These are phyloP conservation scores for Phaeosphaeriaceae sp. DNA, from an alignment of 2,329 filamentous ascomycete species.

Conservation along the genomic window DNA sequence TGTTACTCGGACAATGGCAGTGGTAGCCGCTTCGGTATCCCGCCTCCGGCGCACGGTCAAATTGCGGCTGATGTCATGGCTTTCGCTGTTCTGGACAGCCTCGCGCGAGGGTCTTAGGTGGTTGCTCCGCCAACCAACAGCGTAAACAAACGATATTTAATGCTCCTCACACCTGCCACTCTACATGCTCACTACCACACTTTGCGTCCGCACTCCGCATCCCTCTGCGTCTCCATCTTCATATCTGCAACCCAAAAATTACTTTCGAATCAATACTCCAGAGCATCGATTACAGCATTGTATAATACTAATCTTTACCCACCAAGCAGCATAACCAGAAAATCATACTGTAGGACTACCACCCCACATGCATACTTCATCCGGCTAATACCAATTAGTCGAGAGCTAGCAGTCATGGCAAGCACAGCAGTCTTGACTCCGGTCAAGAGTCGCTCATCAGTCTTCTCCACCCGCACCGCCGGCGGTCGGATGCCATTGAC, in stretches of 20 bases:
- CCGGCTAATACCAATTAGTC: constrained; percentile 33
- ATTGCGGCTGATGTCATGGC: constrained; percentile 39
- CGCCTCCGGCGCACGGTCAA: constrained; percentile 16
- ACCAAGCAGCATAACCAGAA: constrained; percentile 33
- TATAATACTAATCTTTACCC: constrained; percentile 48
- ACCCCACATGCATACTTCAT: constrained; percentile 5
- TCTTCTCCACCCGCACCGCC: constrained; percentile 91
- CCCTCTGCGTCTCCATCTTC: constrained; percentile 24
- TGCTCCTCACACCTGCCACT: constrained; percentile 28
- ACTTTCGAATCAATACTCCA: constrained; percentile 47
- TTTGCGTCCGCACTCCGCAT: constrained; percentile 14
- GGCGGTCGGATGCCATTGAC: constrained; percentile 95
- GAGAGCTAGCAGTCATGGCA: constrained; percentile 70
- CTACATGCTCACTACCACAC: constrained; percentile 23
- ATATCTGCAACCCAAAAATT: constrained; percentile 24
- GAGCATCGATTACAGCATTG: constrained; percentile 49
- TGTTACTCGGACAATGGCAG: not conserved
- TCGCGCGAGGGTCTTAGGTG: constrained; percentile 16
- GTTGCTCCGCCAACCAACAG: constrained; percentile 40
- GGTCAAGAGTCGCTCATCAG: constrained; percentile 89
- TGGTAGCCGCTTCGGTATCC: not conserved
- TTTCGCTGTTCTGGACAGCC: constrained; percentile 11
- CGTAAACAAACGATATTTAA: constrained; percentile 49
- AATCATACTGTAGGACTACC: constrained; percentile 35
- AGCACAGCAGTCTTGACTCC: constrained; percentile 84